Base-by-base conservation (phyloP, 1,284 basidiomycete genomes). In the Amylostereum chailletii region DNA sequence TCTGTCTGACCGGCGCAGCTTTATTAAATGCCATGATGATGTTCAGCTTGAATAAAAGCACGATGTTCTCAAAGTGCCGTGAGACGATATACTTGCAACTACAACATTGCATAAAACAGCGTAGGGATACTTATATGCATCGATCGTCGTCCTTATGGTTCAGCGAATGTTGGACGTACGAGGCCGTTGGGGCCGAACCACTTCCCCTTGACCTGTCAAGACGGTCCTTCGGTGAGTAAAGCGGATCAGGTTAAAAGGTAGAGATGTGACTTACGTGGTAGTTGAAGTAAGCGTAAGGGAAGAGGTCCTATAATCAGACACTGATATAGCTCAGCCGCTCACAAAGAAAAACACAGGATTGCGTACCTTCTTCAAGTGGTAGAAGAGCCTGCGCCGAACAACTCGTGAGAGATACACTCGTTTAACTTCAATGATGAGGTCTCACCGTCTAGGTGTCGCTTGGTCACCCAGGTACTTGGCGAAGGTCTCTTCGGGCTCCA, bases 221-320 rank as follows among this genome's bases (percentile, higher is more conserved):
- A 42, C 47, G 27, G 26, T 41, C 56, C 8, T 19, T 19, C 19
- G 19, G 19, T 19, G 19, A 19, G 19, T 19, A 19, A 19, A 56
- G 53, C 38, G n/a, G 19, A 41, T 47, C 5, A 52, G 26, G 42
- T 34, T 9, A n/a, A 50, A 4, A 39, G 42, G 45, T 3, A n/a
- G 32, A 9, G 26, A 53, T 34, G 10, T 8, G n/a, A 47, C 64
- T 62, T 61, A 92, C 82, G 81, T 92, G 88, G 51, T 76, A 72
- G 55, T 83, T 82, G 80, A 87, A 98, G 74, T 98, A 98, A 1
- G 79, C 83, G 66, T 75, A 79, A 4, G 94, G 94, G 76, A 99
- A 94, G 52, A 96, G 57, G 58, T 91, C 84, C 79, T 85, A 49
- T 58, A 46, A 57, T 37, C 45, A 9, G 32, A 29, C 10, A n/a